Percentiles rank a stretch among this genome's conserved stretches.
Evolutionary conservation across 169 alveolate genomes (phyloP).

Genomic region (Babesia divergens): DNA sequence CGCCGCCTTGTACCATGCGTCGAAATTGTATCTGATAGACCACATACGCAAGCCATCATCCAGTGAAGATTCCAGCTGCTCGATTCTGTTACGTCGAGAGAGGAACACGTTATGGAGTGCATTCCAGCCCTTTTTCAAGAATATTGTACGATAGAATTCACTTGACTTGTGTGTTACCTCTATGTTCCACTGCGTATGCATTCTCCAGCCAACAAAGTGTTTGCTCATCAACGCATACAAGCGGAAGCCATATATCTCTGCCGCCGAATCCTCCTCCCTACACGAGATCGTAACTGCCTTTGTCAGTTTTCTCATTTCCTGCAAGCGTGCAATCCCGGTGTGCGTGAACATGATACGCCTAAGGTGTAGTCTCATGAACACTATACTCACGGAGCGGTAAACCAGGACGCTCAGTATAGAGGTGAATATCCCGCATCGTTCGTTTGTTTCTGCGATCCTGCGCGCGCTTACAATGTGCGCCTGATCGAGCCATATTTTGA

Average conservation of each 20-base stretch:
- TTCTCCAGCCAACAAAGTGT: slow-evolving; percentile 10
- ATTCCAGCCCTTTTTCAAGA: slow-evolving; percentile 10
- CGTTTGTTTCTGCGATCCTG: neutral
- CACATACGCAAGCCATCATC: neutral
- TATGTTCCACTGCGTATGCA: slow-evolving; percentile 23
- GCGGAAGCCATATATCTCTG: slow-evolving; percentile 9
- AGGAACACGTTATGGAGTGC: neutral
- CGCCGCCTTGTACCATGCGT: slow-evolving; percentile 3
- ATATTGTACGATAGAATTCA: slow-evolving; percentile 1
- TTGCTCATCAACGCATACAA: neutral
- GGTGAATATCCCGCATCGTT: slow-evolving; percentile 1
- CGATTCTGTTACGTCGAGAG: neutral
- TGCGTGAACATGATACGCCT: neutral
- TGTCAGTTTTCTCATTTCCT: neutral
- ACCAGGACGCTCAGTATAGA: neutral
- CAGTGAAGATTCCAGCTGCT: neutral
- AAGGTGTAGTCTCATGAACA: slow-evolving; percentile 21
- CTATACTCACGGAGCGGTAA: slow-evolving; percentile 6
- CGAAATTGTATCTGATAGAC: neutral
- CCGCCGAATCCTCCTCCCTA: neutral
- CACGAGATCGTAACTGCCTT: slow-evolving; percentile 12
- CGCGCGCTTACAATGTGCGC: neutral
- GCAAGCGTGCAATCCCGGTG: slow-evolving; percentile 2
- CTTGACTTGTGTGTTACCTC: neutral
- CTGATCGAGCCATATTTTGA: neutral